These are phyloP conservation scores for Taphrina wiesneri DNA, from an alignment of 1,139 yeast species.

Conservation along the genomic window DNA sequence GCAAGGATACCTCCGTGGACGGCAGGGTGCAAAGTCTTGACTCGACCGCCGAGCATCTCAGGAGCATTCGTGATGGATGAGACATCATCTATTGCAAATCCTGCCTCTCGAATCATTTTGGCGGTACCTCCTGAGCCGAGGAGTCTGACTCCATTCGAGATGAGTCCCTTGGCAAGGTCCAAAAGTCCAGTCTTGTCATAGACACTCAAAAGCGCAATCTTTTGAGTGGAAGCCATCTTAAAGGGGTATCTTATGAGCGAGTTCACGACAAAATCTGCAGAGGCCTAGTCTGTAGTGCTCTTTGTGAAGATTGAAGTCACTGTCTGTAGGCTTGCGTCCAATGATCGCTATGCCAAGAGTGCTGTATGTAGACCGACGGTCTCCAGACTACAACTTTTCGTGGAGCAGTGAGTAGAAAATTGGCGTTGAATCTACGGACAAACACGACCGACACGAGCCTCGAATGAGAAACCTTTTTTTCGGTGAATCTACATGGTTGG, in stretches of 20 bases:
- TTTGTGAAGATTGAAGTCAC: too few relatives aligned
- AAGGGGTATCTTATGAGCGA: neutral
- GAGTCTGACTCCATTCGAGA: constrained; percentile 81
- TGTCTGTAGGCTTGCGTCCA: too few relatives aligned
- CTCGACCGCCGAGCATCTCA: constrained; percentile 98
- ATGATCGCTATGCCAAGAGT: too few relatives aligned
- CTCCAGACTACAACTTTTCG: neutral
- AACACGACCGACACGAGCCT: neutral
- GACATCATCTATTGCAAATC: constrained; percentile 96
- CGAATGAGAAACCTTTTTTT: neutral
- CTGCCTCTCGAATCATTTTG: constrained; percentile 89
- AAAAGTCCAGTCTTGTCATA: constrained; percentile 95
- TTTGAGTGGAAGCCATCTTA: constrained; percentile 18
- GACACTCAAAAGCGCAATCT: constrained; percentile 81
- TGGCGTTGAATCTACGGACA: neutral
- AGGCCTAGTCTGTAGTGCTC: neutral
- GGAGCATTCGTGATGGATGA: constrained; percentile 95
- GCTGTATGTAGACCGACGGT: too few relatives aligned
- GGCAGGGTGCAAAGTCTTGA: constrained; percentile 96
- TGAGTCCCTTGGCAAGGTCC: constrained; percentile 93
- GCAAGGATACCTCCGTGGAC: constrained; percentile 89
- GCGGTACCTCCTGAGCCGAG: constrained; percentile 99
- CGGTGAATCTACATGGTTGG: neutral
- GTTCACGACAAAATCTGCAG: too few relatives aligned
- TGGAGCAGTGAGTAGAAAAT: neutral